Percentiles rank a stretch among this genome's conserved stretches.
These are phyloP conservation scores for Metarhizium guizhouense DNA, from an alignment of 2,329 filamentous ascomycete genomes.

Conservation along the genomic window DNA sequence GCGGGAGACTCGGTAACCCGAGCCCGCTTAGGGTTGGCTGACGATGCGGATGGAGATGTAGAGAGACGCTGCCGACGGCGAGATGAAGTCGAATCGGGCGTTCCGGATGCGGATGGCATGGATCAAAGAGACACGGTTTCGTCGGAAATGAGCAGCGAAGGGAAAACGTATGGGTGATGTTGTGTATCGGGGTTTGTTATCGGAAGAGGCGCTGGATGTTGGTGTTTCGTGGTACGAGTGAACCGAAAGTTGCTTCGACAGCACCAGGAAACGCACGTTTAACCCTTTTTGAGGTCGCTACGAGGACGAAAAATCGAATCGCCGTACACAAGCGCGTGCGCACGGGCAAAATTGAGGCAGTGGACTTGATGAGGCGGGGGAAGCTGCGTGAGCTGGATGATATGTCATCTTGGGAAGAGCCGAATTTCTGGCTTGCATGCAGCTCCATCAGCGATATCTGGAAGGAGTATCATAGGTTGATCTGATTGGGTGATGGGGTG, in stretches of 20 bases:
- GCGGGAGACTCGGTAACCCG: constrained; percentile 17
- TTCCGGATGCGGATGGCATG: constrained; percentile 26
- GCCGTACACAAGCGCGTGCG: neutral
- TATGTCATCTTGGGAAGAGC: neutral
- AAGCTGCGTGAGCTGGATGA: constrained; percentile 4
- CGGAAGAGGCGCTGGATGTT: neutral
- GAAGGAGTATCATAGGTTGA: neutral
- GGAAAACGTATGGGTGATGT: neutral
- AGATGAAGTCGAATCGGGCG: constrained; percentile 19
- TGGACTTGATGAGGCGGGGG: neutral
- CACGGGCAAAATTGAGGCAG: neutral
- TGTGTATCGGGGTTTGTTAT: neutral
- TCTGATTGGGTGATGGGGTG: neutral
- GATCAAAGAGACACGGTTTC: constrained; percentile 4
- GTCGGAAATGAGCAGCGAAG: neutral
- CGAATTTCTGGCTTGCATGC: neutral
- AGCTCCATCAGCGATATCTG: neutral
- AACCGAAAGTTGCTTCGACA: neutral
- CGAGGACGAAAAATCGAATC: neutral
- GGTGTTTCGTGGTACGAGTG: neutral
- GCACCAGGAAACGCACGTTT: neutral
- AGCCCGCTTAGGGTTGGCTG: constrained; percentile 22
- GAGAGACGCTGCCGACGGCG: constrained; percentile 29
- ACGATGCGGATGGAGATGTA: constrained; percentile 18
- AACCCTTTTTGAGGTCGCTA: neutral